phyloP scores from a whole-genome alignment of 1,139 yeast genomes.

The Suhomyces ambrosiae region DNA sequence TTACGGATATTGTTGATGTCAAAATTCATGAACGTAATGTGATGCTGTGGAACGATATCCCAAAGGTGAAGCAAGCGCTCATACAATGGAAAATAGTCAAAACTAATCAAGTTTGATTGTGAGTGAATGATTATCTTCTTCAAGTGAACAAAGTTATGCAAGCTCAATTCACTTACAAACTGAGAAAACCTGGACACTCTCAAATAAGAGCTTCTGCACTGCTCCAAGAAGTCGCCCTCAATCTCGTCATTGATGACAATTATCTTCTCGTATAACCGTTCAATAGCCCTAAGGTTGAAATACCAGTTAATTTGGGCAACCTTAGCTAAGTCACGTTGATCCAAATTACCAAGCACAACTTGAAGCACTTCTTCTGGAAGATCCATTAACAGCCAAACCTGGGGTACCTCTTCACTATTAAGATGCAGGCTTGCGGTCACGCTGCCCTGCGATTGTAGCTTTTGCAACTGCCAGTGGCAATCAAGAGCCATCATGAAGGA shows the following conservation, averaged over 20 bases:
- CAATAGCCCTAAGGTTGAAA: constrained; percentile 19
- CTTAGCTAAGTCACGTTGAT: constrained; percentile 18
- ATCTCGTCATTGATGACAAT: constrained; percentile 19
- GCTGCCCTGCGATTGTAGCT: not conserved
- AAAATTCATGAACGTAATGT: constrained; percentile 22
- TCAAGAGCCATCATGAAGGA: not conserved
- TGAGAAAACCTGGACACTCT: constrained; percentile 13
- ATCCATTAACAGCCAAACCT: constrained; percentile 2
- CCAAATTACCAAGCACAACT: constrained; percentile 16
- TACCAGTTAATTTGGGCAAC: constrained; percentile 17
- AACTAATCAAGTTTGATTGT: constrained; percentile 21
- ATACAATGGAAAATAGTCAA: constrained; percentile 24
- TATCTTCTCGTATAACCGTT: constrained; percentile 21
- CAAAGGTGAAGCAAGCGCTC: constrained; percentile 20
- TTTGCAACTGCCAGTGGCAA: not conserved
- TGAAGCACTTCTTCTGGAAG: constrained; percentile 18
- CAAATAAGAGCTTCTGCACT: constrained; percentile 5
- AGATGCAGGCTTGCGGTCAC: not conserved
- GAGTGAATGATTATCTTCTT: constrained; percentile 22
- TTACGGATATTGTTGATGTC: constrained; percentile 26
- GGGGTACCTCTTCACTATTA: constrained; percentile 8
- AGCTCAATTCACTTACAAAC: constrained; percentile 18
- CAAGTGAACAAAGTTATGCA: constrained; percentile 19
- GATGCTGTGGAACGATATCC: constrained; percentile 19
- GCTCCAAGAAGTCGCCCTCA: constrained; percentile 7